These are phyloP conservation scores for Salix udensis DNA, from an alignment of 345 rosid species.

Conservation along the genomic window DNA sequence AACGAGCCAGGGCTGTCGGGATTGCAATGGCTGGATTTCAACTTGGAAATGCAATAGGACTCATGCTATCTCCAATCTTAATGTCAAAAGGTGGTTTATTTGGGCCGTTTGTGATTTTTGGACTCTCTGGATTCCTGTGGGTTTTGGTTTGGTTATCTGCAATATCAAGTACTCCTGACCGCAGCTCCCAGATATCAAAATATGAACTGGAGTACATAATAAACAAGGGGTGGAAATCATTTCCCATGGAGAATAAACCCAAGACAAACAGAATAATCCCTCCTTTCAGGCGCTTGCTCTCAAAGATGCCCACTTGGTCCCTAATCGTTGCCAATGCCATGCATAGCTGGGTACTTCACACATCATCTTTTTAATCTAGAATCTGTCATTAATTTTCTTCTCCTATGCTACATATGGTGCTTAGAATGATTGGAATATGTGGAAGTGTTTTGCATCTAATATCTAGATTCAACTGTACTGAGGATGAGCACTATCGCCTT, in stretches of 20 bases:
- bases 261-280: slow-evolving; percentile 52
- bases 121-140: slow-evolving; percentile 91
- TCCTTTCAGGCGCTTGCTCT: slow-evolving; percentile 76
- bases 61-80: slow-evolving; percentile 78
- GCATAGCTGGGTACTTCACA: slow-evolving; percentile 83
- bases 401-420: not conserved
- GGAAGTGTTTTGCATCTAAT: not conserved
- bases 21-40: slow-evolving; percentile 97
- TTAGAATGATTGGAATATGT: not conserved
- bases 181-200: slow-evolving; percentile 75
- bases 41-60: slow-evolving; percentile 89
- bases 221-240: slow-evolving; percentile 40
- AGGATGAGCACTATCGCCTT: not conserved
- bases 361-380: slow-evolving; percentile 2
- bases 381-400: slow-evolving; percentile 4
- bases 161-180: slow-evolving; percentile 65
- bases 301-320: slow-evolving; percentile 93
- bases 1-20: slow-evolving; percentile 87
- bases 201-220: slow-evolving; percentile 70
- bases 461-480: not conserved
- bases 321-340: slow-evolving; percentile 86
- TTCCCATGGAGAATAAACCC: slow-evolving; percentile 32
- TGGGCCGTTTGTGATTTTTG: slow-evolving; percentile 92
- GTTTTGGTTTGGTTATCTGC: slow-evolving; percentile 90
- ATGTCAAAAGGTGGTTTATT: slow-evolving; percentile 83